Evolutionary conservation across 2,329 filamentous ascomycete genomes (phyloP).

Genomic region (Coleophoma eucalyptorum): DNA sequence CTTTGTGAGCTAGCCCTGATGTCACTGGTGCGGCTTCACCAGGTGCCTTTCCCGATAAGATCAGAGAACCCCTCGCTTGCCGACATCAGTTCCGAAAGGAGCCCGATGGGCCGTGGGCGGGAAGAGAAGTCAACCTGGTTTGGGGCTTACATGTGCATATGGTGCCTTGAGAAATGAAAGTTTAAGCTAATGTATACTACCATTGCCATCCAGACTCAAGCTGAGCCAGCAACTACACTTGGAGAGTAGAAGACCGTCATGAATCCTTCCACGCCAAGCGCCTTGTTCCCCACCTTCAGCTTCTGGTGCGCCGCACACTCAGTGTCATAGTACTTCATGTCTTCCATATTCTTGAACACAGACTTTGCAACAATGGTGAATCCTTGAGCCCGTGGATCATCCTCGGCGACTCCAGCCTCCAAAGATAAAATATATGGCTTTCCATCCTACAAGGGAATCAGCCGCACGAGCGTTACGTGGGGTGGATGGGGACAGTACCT

Average conservation of each 20-base stretch:
- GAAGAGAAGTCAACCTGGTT: no score
- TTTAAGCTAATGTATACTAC: no score
- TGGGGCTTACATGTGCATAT: no score
- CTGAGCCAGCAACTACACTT: neutral
- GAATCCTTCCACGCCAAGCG: conserved; percentile 2
- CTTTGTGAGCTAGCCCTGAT: no score
- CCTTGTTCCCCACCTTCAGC: conserved; percentile 30
- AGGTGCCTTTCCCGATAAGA: no score
- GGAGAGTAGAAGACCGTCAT: conserved; percentile 11
- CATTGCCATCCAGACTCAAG: no score
- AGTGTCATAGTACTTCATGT: conserved; percentile 55
- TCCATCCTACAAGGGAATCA: conserved; percentile 38
- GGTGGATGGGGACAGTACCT: conserved; percentile 29
- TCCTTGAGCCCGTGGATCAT: conserved; percentile 47
- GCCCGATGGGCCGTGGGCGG: no score
- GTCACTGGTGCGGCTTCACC: no score
- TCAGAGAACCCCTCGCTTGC: no score
- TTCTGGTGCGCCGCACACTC: conserved; percentile 48
- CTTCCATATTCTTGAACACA: conserved; percentile 48
- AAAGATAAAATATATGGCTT: conserved; percentile 50
- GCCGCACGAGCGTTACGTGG: neutral
- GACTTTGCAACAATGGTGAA: conserved; percentile 49
- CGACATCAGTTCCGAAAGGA: no score
- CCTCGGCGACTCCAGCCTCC: conserved; percentile 39
- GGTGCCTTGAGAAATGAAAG: no score